Evolutionary conservation across 306 rosid genomes (phyloP).

Genomic region (Alnus glutinosa): DNA sequence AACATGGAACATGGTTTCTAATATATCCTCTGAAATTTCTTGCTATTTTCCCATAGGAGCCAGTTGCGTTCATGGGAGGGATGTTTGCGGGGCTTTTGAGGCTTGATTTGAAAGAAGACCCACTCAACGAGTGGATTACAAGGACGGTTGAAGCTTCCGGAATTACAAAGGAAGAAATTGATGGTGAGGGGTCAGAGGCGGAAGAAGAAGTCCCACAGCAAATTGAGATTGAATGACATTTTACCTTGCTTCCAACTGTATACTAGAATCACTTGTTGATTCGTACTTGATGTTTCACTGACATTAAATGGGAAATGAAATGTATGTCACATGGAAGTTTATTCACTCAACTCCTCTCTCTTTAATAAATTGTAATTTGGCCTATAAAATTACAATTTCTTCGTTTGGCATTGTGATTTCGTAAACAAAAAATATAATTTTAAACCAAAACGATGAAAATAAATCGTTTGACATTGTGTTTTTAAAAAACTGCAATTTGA

Average conservation of each 20-base stretch:
- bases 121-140: constrained; percentile 87
- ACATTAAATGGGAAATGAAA: too few species aligned
- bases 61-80: constrained; percentile 91
- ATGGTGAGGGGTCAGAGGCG: constrained; percentile 42
- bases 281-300: too few species aligned
- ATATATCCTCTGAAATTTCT: background rate
- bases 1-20: constrained; percentile 9
- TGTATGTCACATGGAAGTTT: too few species aligned
- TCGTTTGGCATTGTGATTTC: too few species aligned
- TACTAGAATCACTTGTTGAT: background rate
- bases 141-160: constrained; percentile 82
- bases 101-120: constrained; percentile 89
- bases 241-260: constrained; percentile 13
- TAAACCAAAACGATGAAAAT: too few species aligned
- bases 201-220: constrained; percentile 68
- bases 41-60: constrained; percentile 57
- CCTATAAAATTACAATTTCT: too few species aligned
- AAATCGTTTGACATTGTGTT: too few species aligned
- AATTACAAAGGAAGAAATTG: constrained; percentile 54
- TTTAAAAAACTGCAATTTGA: too few species aligned
- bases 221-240: constrained; percentile 73
- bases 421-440: too few species aligned
- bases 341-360: too few species aligned
- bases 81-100: constrained; percentile 81
- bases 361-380: too few species aligned